These are phyloP conservation scores for Plenodomus lindquistii DNA, from an alignment of 2,329 filamentous ascomycete species.

Conservation along the genomic window DNA sequence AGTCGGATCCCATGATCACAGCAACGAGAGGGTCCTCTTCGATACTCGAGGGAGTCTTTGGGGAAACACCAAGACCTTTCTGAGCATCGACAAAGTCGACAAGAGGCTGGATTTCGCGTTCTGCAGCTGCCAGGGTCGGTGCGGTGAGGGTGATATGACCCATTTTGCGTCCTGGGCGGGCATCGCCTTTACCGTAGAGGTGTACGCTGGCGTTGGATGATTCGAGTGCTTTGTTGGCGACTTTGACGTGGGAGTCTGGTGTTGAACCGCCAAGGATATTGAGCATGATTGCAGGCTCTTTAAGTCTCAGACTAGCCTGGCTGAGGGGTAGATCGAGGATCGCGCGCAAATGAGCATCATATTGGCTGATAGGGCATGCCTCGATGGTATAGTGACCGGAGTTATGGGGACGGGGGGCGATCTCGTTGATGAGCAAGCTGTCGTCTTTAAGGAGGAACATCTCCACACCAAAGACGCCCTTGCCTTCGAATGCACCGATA, in stretches of 20 bases:
- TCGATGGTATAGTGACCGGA: constrained; percentile 96
- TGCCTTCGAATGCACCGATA: constrained; percentile 77
- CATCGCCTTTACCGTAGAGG: constrained; percentile 85
- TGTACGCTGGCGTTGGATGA: constrained; percentile 70
- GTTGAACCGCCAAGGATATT: constrained; percentile 55
- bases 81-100: constrained; percentile 67
- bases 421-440: constrained; percentile 79
- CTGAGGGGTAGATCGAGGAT: constrained; percentile 71
- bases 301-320: constrained; percentile 57
- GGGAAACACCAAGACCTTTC: constrained; percentile 42
- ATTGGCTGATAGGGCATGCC: constrained; percentile 86
- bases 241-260: constrained; percentile 64
- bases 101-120: constrained; percentile 69
- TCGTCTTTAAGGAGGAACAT: constrained; percentile 83
- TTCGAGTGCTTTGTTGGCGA: constrained; percentile 60
- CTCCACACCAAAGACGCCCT: constrained; percentile 94
- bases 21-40: constrained; percentile 63
- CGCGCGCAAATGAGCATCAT: constrained; percentile 83
- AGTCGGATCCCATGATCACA: constrained; percentile 84
- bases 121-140: constrained; percentile 67
- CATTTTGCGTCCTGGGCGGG: constrained; percentile 89
- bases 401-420: constrained; percentile 83
- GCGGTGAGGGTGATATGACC: constrained; percentile 87
- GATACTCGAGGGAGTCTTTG: constrained; percentile 8
- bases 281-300: constrained; percentile 69